Evolutionary conservation across 805 yeast genomes (phyloP).

Genomic region (Candida schatavii): DNA sequence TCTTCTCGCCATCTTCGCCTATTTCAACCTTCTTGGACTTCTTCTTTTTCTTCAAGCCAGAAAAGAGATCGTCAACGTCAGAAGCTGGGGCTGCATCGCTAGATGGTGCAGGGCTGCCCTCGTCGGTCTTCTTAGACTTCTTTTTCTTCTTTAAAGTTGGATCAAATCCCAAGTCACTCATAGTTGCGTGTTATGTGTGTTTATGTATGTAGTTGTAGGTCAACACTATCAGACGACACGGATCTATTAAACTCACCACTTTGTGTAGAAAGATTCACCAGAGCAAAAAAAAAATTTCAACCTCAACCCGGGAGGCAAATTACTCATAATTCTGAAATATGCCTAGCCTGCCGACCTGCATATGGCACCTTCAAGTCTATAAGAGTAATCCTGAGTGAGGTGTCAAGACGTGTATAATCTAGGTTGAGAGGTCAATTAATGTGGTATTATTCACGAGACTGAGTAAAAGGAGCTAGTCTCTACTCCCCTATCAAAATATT

Average conservation of each 20-base stretch:
- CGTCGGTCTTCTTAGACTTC: slow-evolving; percentile 52
- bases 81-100: slow-evolving; percentile 15
- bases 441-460: too few relatives aligned
- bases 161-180: slow-evolving; percentile 65
- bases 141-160: slow-evolving; percentile 76
- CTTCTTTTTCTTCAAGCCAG: slow-evolving; percentile 75
- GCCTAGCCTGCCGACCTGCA: background rate
- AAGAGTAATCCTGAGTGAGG: background rate
- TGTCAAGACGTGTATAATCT: too few relatives aligned
- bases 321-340: slow-evolving; percentile 1
- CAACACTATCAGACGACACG: too few relatives aligned
- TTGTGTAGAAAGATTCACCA: background rate
- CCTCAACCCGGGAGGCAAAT: slow-evolving; percentile 3
- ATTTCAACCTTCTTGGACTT: slow-evolving; percentile 53
- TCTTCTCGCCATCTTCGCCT: slow-evolving; percentile 17
- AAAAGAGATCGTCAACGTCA: slow-evolving; percentile 58
- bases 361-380: too few relatives aligned
- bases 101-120: slow-evolving; percentile 27
- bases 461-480: too few relatives aligned
- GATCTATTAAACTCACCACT: too few relatives aligned
- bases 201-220: too few relatives aligned
- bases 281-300: slow-evolving; percentile 4
- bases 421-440: too few relatives aligned
- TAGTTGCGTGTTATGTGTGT: too few relatives aligned
- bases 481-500: too few relatives aligned